Conservation (phyloP, 2,329 filamentous ascomycete genomes). For the Laburnicola sp. region DNA sequence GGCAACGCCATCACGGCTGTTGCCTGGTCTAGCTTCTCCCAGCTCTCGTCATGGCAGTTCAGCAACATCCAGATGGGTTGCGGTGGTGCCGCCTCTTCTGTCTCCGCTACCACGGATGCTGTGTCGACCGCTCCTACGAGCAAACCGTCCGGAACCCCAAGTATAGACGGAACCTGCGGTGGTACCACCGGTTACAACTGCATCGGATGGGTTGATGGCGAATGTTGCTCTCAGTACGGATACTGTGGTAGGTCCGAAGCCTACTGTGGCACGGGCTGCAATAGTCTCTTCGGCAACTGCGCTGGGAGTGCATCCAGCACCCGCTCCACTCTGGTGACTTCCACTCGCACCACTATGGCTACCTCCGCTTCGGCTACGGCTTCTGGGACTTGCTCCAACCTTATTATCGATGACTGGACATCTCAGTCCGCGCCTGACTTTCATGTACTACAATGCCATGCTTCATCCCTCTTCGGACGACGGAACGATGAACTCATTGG, state of each 20-base stretch:
- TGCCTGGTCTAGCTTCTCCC: constrained; percentile 50
- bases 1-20: constrained; percentile 53
- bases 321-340: constrained; percentile 22
- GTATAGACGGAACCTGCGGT: background rate
- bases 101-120: constrained; percentile 7
- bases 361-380: constrained; percentile 10
- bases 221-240: constrained; percentile 4
- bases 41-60: constrained; percentile 51
- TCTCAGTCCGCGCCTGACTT: constrained; percentile 65
- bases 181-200: constrained; percentile 2
- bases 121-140: constrained; percentile 1
- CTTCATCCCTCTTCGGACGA: constrained; percentile 60
- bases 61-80: constrained; percentile 55
- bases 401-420: constrained; percentile 63
- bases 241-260: background rate
- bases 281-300: constrained; percentile 1
- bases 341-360: constrained; percentile 16
- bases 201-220: constrained; percentile 1
- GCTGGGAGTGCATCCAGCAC: constrained; percentile 12
- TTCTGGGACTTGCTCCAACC: constrained; percentile 46
- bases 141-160: constrained; percentile 2
- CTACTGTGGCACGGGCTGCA: background rate
- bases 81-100: constrained; percentile 13
- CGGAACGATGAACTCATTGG: constrained; percentile 59
- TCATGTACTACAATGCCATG: constrained; percentile 64